Conservation (phyloP, 73 alveolate species). For the Effrenium voratum region DNA sequence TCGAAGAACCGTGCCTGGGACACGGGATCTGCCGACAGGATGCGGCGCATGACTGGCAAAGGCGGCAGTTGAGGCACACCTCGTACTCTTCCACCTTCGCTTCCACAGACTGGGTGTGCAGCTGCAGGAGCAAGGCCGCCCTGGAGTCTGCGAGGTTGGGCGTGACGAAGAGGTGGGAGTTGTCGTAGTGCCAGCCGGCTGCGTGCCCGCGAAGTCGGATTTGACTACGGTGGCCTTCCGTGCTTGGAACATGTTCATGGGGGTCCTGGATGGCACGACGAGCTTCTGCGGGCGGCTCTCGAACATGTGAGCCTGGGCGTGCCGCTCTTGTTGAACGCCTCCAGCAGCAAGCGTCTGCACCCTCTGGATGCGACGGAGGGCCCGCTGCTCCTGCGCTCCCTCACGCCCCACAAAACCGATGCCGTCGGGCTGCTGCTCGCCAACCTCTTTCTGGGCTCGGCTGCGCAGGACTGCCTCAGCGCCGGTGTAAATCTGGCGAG, state of each 20-base stretch:
- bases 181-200: slow-evolving; percentile 21
- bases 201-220: neutral
- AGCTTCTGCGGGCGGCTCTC: neutral
- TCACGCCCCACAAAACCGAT: neutral
- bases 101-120: neutral
- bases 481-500: no score
- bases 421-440: neutral
- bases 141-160: slow-evolving; percentile 18
- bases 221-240: slow-evolving; percentile 25
- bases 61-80: neutral
- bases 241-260: neutral
- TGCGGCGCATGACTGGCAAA: neutral
- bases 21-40: neutral
- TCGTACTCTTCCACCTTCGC: neutral
- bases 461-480: no score
- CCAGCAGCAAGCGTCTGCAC: neutral
- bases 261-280: neutral
- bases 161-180: slow-evolving; percentile 2
- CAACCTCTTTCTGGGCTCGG: neutral
- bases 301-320: neutral
- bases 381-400: neutral
- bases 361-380: neutral
- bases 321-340: neutral
- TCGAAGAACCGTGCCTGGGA: slow-evolving; percentile 26
- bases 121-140: slow-evolving; percentile 2